Percentiles rank a stretch among this genome's conserved stretches.
phyloP scores from a whole-genome alignment of 805 yeast genomes.

The Hanseniaspora valbyensis region DNA sequence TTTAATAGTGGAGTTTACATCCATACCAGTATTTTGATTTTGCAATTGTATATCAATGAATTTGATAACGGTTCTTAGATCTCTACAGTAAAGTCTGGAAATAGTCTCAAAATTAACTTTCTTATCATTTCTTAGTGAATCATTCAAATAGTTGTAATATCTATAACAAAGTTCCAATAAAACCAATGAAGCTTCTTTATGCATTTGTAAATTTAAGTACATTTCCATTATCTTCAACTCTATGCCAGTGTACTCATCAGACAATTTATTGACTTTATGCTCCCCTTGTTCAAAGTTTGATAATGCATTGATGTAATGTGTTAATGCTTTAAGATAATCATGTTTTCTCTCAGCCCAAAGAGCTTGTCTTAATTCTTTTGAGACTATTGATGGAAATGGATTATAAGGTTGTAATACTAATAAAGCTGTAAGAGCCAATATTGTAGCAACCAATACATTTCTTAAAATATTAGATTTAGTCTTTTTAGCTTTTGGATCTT shows the following conservation, averaged over 20 bases:
- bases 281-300: constrained; percentile 40
- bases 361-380: constrained; percentile 59
- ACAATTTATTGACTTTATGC: constrained; percentile 43
- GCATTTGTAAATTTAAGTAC: constrained; percentile 59
- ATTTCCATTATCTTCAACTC: constrained; percentile 80
- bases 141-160: constrained; percentile 44
- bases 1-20: constrained; percentile 42
- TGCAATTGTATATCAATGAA: constrained; percentile 43
- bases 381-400: constrained; percentile 56
- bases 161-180: constrained; percentile 57
- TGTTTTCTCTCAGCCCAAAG: constrained; percentile 74
- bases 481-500: background rate
- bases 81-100: constrained; percentile 32
- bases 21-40: constrained; percentile 4
- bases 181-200: constrained; percentile 51
- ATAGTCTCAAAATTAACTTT: constrained; percentile 2
- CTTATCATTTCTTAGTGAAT: constrained; percentile 35
- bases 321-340: constrained; percentile 58
- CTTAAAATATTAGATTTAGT: constrained; percentile 10
- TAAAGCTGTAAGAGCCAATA: background rate
- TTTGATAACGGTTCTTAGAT: constrained; percentile 56
- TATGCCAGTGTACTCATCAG: constrained; percentile 82
- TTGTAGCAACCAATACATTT: background rate
- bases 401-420: constrained; percentile 7
- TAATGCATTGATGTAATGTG: constrained; percentile 63